phyloP scores from a whole-genome alignment of 176 grass and related monocot species.

The Saccharum officinarum region DNA sequence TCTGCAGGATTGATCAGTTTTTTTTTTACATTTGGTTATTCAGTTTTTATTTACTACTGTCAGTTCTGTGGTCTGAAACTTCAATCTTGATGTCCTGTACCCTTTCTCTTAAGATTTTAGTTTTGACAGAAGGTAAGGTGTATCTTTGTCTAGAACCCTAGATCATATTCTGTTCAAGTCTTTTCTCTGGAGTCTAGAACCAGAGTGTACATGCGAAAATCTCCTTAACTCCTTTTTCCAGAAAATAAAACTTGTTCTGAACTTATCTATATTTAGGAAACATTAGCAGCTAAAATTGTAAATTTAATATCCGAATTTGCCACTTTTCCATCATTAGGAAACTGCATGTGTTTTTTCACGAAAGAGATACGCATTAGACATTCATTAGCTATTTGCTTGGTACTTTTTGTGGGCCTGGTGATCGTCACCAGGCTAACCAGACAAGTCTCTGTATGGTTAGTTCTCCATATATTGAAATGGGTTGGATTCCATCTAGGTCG shows the following conservation, averaged over 20 bases:
- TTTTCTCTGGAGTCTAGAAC: not conserved
- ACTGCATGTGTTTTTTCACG: slow-evolving; percentile 17
- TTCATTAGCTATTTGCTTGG: slow-evolving; percentile 27
- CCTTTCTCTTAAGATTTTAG: not conserved
- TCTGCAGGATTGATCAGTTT: not conserved
- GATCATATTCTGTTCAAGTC: slow-evolving; percentile 9
- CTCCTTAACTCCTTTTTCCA: slow-evolving; percentile 1
- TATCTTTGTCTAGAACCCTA: not conserved
- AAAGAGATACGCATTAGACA: slow-evolving; percentile 24
- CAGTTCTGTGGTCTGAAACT: slow-evolving; percentile 1
- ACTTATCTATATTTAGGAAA: slow-evolving; percentile 34
- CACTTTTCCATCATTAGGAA: slow-evolving; percentile 37
- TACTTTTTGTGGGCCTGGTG: slow-evolving; percentile 11
- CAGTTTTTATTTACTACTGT: not conserved
- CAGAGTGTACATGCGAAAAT: not conserved
- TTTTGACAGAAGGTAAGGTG: not conserved
- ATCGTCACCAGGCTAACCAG: slow-evolving; percentile 30
- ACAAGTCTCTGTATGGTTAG: slow-evolving; percentile 36
- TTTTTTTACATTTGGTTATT: not conserved
- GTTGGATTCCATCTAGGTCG: slow-evolving; percentile 30
- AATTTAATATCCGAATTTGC: slow-evolving; percentile 26
- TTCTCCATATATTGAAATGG: slow-evolving; percentile 39
- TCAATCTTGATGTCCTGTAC: not conserved
- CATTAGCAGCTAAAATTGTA: not conserved
- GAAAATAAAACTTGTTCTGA: not conserved